Evolutionary conservation across 495 filamentous ascomycete genomes (phyloP), one percentile per base, ranked within the genome.

Genomic region (Neurospora tetraspora): DNA sequence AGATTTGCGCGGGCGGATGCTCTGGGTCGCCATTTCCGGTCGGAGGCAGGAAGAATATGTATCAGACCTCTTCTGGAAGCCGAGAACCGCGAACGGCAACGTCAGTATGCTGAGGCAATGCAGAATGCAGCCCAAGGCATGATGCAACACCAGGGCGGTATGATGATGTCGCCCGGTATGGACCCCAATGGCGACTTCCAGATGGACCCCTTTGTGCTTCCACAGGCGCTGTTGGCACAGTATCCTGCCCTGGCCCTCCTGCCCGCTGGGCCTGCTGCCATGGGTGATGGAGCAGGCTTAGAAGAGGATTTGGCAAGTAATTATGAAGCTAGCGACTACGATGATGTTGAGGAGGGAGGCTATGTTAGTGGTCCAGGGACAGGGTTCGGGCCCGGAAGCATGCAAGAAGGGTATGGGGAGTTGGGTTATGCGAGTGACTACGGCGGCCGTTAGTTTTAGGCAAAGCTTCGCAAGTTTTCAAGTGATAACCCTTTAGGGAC

Each of bases 1-100:
- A 87, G 94, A 11, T 99, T 99, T 80, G 96, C 96, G 2, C 93
- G 96, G 71, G 96, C 96, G 9, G 96, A 99, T 81, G 96, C 96
- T 3, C 85, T 99, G 3, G 96, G 96, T 18, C 89, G 96, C n/a
- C 96, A 99, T 81, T 99, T 99, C 87, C 87, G 96, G 69, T 95
- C 92, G 14, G 96, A 99, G 83, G 96, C 96, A 3, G 96, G 96
- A 11, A 89, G 96, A 6, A 92, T 97, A 59, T 99, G 96, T 80
- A 99, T 99, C 81, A 97, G 96, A 75, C 94, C 96, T 5, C 85
- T 99, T 4, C 86, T 98, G 10, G 96, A 97, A 70, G 94, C 97
- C 80, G 94, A 98, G 78, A 90, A 90, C 23, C 84, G 89, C 34
- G 94, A 97, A 77, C 86, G 93, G 14, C 89, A 93, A 39, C 85